Conservation (phyloP, 1,284 basidiomycete genomes). For the Fomes fomentarius region DNA sequence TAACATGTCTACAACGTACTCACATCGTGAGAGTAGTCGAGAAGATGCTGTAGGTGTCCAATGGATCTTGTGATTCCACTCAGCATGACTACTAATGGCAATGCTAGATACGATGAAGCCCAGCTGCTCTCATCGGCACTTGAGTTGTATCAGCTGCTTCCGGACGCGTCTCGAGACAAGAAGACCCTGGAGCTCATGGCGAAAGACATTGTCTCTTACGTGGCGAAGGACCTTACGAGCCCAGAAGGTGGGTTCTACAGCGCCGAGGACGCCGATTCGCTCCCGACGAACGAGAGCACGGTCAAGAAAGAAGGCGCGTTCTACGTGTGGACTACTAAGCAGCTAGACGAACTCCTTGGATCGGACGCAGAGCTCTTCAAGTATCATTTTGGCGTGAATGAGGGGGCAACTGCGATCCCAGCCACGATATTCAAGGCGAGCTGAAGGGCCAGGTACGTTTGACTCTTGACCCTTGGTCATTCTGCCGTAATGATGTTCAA, state of each 20-base stretch:
- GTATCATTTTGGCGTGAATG: conserved; percentile 40
- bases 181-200: conserved; percentile 28
- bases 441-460: conserved; percentile 33
- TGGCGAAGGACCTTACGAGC: conserved; percentile 37
- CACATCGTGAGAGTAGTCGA: conserved; percentile 32
- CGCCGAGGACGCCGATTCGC: conserved; percentile 49
- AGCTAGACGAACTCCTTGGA: conserved; percentile 40
- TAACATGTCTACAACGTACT: neutral
- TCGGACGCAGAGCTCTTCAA: conserved; percentile 35
- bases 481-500: too few relatives aligned
- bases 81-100: too few relatives aligned
- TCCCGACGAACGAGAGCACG: conserved; percentile 32
- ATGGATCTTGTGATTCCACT: too few relatives aligned
- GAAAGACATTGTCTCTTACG: conserved; percentile 40
- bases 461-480: too few relatives aligned
- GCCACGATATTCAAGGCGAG: conserved; percentile 45
- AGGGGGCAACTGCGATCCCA: conserved; percentile 44
- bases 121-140: conserved; percentile 35
- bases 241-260: conserved; percentile 43
- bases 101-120: conserved; percentile 43
- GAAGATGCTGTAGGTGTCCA: conserved; percentile 45
- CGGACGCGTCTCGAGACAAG: conserved; percentile 29
- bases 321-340: conserved; percentile 43
- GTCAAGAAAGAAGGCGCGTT: conserved; percentile 47
- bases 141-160: conserved; percentile 32